Evolutionary conservation across 2,329 filamentous ascomycete genomes (phyloP), one percentile per base, ranked within the genome.

Genomic region (Bipolaris zeicola): DNA sequence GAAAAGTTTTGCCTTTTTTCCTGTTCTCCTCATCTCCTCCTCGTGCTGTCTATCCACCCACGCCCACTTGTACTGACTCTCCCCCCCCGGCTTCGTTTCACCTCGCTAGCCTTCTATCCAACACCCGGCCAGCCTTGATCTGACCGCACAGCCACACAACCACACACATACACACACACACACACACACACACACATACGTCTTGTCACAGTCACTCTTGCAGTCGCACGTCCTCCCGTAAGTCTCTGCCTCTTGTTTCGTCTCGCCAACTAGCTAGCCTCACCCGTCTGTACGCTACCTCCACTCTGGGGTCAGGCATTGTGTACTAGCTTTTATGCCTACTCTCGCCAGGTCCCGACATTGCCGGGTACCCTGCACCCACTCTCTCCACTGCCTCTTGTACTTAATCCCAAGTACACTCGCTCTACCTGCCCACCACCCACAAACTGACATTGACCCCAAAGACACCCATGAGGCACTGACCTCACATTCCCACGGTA

Each of bases 11-110:
- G 61, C 63, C 54, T 49, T 39, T 28, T 34, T n/a, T 34, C 38
- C 24, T 37, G 16, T 36, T 24, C 42, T 41, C 52, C 55, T 41
- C 44, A 28, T 22, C 56, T 37, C 52, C 39, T 38, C 16, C 24
- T 38, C 41, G 16, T 47, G 26, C 46, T 43, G 31, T 18, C 48
- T 37, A 34, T 39, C 41, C 33, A 11, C 31, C 11, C 31, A 22
- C 20, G 4, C 41, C 13, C 6, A 43, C 22, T 14, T 6, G 5
- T 26, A 16, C 22, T 43, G 13, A n/a, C 20, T 24, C 8, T n/a
- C 1, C 20, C 39, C 6, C 14, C 39, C 60, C 53, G 26, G 55
- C 52, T 33, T 51, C 46, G 60, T 69, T 69, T 60, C 64, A 68
- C 57, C 42, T 63, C 52, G 49, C 55, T 57, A 37, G 43, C 36